Conservation (phyloP, 108 stramenopile genomes). For the Tribonema minus region DNA sequence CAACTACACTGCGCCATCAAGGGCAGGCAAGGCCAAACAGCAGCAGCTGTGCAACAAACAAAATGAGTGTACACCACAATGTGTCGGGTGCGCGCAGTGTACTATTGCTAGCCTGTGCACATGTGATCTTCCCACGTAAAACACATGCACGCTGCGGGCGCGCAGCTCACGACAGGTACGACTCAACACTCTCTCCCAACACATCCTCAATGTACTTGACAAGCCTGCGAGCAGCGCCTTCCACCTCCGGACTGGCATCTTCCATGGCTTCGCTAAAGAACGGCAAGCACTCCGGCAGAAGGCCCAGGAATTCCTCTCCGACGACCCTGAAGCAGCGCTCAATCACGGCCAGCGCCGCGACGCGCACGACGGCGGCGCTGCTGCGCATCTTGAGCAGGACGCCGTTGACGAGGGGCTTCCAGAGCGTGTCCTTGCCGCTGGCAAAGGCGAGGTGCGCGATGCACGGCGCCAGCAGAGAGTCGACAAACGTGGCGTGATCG, state of each 20-base stretch:
- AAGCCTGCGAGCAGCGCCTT: slow-evolving; percentile 19
- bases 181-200: slow-evolving; percentile 47
- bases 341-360: slow-evolving; percentile 35
- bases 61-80: no score
- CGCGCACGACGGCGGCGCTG: slow-evolving; percentile 13
- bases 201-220: slow-evolving; percentile 50
- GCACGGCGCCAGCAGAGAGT: slow-evolving; percentile 23
- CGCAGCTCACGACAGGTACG: slow-evolving; percentile 25
- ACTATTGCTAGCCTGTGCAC: no score
- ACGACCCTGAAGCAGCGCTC: slow-evolving; percentile 42
- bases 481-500: background rate
- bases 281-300: slow-evolving; percentile 50
- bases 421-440: slow-evolving; percentile 39
- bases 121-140: no score
- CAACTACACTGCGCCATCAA: background rate
- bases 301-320: slow-evolving; percentile 47
- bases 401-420: slow-evolving; percentile 42
- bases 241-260: slow-evolving; percentile 46
- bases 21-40: no score
- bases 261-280: slow-evolving; percentile 49
- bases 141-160: no score
- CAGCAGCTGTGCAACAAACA: no score
- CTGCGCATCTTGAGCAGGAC: slow-evolving; percentile 43
- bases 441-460: slow-evolving; percentile 41
- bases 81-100: no score